Evolutionary conservation across 1,284 basidiomycete genomes (phyloP), one percentile per base, ranked within the genome.

Genomic region (Spongispora temasekensis): DNA sequence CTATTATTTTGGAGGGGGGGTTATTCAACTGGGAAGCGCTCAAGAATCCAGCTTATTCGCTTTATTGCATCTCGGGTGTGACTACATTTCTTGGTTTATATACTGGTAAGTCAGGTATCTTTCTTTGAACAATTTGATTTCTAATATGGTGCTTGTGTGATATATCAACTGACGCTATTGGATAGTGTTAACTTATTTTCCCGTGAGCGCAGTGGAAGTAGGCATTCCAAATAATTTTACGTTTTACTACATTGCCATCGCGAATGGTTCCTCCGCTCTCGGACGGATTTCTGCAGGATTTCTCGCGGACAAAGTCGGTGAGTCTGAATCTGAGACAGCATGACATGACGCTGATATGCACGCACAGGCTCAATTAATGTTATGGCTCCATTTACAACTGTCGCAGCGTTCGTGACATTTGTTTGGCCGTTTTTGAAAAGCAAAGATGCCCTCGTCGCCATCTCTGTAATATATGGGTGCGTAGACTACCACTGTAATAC

Each of bases 1-100:
- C 81, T 1, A 61, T 67, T n/a, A 71, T 76, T 23, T 67, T 71
- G 28, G 64, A 69, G 0, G 81, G 81, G 2, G 77, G 83, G 1
- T 64, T 84, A n/a, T 68, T 84, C 53, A 78, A 81, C 61, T 67
- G 75, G 56, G 59, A 66, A 13, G 76, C 76, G 10, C 80, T 85
- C 71, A 78, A 73, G 59, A 74, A 74, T 31, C 66, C 69, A 2
- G 73, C 79, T 9, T 84, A 77, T 67, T 60, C 73, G 1, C 19
- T 78, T 6, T 84, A 78, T 63, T 74, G 74, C 55, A 7, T 77
- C 4, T 77, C 83, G 0, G 77, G 77, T 2, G 72, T 82, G 48
- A 67, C 82, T 7, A 72, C 76, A 3, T 88, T 84, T 71, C 75
- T 89, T 8, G 88, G 88, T 12, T 69, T 88, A 21, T 89, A 85